phyloP scores from a whole-genome alignment of 371 early-diverging fungal species.

The Zychaea mexicana region DNA sequence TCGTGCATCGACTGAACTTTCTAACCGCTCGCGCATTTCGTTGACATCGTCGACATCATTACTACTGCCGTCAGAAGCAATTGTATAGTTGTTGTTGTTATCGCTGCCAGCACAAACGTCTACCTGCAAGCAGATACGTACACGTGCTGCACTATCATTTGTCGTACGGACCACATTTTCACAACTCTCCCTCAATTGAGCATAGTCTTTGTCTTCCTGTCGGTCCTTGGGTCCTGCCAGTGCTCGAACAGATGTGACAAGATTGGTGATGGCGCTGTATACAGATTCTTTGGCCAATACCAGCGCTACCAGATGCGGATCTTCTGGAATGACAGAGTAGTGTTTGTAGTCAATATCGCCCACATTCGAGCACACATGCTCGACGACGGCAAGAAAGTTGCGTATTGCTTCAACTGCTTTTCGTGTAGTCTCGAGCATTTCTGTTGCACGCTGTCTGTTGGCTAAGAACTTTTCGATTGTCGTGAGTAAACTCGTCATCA shows the following conservation, averaged over 20 bases:
- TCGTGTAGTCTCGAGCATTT: slow-evolving; percentile 45
- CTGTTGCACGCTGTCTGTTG: slow-evolving; percentile 28
- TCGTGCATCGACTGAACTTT: slow-evolving; percentile 23
- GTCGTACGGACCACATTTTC: slow-evolving; percentile 36
- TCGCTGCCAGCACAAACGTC: neutral
- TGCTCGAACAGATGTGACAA: slow-evolving; percentile 48
- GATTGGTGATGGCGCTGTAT: slow-evolving; percentile 48
- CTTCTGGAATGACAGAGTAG: slow-evolving; percentile 37
- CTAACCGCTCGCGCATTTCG: slow-evolving; percentile 20
- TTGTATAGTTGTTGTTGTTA: neutral
- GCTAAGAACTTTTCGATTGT: slow-evolving; percentile 31
- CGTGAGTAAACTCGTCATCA: slow-evolving; percentile 20
- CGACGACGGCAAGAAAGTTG: slow-evolving; percentile 39
- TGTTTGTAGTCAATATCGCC: slow-evolving; percentile 38
- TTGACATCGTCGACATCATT: slow-evolving; percentile 12
- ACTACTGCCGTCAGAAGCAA: neutral
- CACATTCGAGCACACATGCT: slow-evolving; percentile 43
- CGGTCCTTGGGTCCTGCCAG: slow-evolving; percentile 23
- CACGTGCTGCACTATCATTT: slow-evolving; percentile 35
- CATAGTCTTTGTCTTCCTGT: slow-evolving; percentile 19
- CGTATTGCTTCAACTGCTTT: slow-evolving; percentile 46
- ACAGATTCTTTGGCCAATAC: slow-evolving; percentile 50
- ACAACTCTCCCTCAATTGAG: slow-evolving; percentile 32
- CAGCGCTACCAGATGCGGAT: slow-evolving; percentile 41
- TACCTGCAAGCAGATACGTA: slow-evolving; percentile 28